Evolutionary conservation across 257 asterid genomes (phyloP).

Genomic region (Solanum lignicaule): DNA sequence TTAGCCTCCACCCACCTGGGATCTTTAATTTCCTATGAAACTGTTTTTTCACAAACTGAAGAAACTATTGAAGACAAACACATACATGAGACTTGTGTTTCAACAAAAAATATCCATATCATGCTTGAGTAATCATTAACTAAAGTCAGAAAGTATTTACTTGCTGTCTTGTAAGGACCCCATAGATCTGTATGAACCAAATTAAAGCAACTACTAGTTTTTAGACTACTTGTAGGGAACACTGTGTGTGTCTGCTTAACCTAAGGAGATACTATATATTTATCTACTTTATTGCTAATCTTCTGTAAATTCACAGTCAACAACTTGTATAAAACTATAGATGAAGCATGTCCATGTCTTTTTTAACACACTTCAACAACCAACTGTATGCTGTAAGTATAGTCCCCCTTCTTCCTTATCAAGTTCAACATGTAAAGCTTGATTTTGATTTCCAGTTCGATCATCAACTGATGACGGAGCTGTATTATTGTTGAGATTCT

Average conservation of each 20-base stretch:
- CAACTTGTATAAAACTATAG: background rate
- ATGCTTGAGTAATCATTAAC: too few relatives aligned
- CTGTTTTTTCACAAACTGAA: too few relatives aligned
- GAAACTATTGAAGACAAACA: too few relatives aligned
- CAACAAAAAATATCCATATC: too few relatives aligned
- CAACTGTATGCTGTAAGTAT: background rate
- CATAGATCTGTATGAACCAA: background rate
- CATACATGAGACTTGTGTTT: too few relatives aligned
- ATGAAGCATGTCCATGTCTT: background rate
- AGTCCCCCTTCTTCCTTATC: background rate
- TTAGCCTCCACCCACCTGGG: background rate
- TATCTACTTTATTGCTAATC: background rate
- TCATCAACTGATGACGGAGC: background rate
- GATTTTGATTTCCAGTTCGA: background rate
- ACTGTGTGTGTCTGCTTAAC: background rate
- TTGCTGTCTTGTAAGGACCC: background rate
- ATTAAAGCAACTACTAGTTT: background rate
- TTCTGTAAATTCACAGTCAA: background rate
- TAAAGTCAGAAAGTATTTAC: too few relatives aligned
- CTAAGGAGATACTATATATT: background rate
- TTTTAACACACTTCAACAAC: background rate
- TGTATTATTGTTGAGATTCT: too few relatives aligned
- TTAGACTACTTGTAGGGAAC: background rate
- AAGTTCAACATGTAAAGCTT: background rate
- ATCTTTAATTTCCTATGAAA: background rate